phyloP scores from a whole-genome alignment of 495 filamentous ascomycete species.

The Daldinia vernicosa region DNA sequence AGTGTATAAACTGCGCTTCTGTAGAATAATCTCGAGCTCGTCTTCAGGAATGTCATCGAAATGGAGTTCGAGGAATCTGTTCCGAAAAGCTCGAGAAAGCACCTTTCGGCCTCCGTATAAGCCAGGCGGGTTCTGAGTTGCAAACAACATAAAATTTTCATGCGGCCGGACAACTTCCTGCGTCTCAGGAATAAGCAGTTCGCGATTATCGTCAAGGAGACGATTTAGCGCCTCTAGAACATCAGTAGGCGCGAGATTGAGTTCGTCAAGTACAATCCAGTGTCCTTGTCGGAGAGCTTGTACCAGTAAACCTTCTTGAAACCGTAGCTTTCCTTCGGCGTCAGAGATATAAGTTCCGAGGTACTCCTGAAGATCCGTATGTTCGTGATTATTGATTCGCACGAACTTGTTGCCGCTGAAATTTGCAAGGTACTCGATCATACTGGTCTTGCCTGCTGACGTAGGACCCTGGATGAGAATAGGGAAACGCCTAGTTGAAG shows the following conservation, averaged over 20 bases:
- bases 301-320: constrained; percentile 94
- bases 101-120: constrained; percentile 94
- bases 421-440: constrained; percentile 98
- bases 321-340: constrained; percentile 80
- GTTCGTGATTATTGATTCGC: constrained; percentile 98
- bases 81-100: constrained; percentile 92
- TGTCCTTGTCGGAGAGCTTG: constrained; percentile 90
- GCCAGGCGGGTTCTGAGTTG: constrained; percentile 98
- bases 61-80: constrained; percentile 95
- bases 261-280: constrained; percentile 97
- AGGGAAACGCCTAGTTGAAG: constrained; percentile 89
- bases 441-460: constrained; percentile 96
- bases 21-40: constrained; percentile 91
- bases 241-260: constrained; percentile 96
- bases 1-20: constrained; percentile 82
- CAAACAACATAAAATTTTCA: constrained; percentile 96
- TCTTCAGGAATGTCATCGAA: constrained; percentile 98
- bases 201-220: constrained; percentile 95
- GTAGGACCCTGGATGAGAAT: constrained; percentile 98
- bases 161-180: constrained; percentile 93
- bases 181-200: constrained; percentile 95
- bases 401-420: constrained; percentile 96
- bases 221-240: constrained; percentile 95
- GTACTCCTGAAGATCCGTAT: constrained; percentile 98
- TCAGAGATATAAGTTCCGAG: constrained; percentile 92